Evolutionary conservation across 2,329 filamentous ascomycete species (phyloP).

Genomic region (Ophiostoma populinum): DNA sequence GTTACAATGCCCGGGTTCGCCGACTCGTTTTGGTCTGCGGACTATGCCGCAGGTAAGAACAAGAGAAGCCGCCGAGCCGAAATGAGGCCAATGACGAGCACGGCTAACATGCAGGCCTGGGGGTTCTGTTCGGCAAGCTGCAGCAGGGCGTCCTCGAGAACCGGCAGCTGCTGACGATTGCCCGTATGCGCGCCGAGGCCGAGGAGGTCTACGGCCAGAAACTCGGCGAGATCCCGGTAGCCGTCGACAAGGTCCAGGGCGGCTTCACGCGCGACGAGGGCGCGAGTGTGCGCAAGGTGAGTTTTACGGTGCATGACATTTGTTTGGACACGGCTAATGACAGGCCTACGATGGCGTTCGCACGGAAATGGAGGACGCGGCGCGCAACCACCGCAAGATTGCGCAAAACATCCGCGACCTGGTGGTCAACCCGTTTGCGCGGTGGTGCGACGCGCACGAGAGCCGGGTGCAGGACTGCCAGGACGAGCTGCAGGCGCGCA

Average conservation of each 20-base stretch:
- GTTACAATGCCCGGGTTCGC: slow-evolving; percentile 69
- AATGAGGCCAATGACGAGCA: background rate
- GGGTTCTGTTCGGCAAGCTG: slow-evolving; percentile 88
- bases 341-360: slow-evolving; percentile 90
- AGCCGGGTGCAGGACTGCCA: slow-evolving; percentile 82
- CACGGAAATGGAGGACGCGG: slow-evolving; percentile 78
- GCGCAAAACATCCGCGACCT: slow-evolving; percentile 91
- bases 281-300: slow-evolving; percentile 83
- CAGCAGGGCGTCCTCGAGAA: slow-evolving; percentile 94
- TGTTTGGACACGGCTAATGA: background rate
- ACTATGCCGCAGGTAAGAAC: slow-evolving; percentile 72
- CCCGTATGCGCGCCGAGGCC: slow-evolving; percentile 85
- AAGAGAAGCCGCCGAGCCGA: slow-evolving; percentile 1
- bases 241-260: slow-evolving; percentile 63
- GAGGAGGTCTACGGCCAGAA: slow-evolving; percentile 77
- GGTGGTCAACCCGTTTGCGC: slow-evolving; percentile 81
- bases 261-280: slow-evolving; percentile 88
- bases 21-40: slow-evolving; percentile 93
- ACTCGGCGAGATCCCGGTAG: slow-evolving; percentile 64
- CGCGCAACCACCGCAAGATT: slow-evolving; percentile 85
- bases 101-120: slow-evolving; percentile 42
- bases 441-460: slow-evolving; percentile 94
- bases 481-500: slow-evolving; percentile 76
- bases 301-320: no score
- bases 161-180: slow-evolving; percentile 79